Percentiles rank a stretch among this genome's conserved stretches.
These are phyloP conservation scores for Arabis hirsuta DNA, from an alignment of 345 rosid genomes.

Conservation along the genomic window DNA sequence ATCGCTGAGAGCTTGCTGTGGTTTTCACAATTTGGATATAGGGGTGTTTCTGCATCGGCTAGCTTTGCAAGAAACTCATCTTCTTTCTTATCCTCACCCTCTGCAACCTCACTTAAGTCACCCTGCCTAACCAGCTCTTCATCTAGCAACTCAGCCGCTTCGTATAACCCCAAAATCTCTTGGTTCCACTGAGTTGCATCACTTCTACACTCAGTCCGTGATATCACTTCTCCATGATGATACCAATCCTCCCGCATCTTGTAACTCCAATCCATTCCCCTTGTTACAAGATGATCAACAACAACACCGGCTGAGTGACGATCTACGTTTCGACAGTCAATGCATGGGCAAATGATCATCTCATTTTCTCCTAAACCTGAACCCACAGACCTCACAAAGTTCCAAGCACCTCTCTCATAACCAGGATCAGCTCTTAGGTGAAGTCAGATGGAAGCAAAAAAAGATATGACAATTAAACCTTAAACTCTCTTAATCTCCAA, in stretches of 20 bases:
- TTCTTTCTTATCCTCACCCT: not conserved
- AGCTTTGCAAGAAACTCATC: not conserved
- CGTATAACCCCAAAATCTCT: not conserved
- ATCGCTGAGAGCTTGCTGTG: not conserved
- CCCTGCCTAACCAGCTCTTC: not conserved
- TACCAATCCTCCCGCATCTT: not conserved
- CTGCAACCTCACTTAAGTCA: not conserved
- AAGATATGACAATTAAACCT: no score
- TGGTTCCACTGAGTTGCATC: not conserved
- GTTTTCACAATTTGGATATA: not conserved
- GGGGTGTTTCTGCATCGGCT: not conserved
- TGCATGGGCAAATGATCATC: no score
- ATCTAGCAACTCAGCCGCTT: not conserved
- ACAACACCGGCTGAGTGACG: no score
- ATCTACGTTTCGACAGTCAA: no score
- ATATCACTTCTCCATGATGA: conserved; percentile 13
- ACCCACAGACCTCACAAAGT: no score
- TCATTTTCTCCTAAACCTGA: no score
- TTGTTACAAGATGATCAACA: no score
- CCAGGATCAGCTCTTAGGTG: no score
- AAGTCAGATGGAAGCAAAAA: no score
- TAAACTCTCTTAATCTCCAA: no score
- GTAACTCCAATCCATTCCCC: not conserved
- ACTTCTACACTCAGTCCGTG: not conserved
- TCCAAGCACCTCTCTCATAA: no score